Evolutionary conservation across 2,329 filamentous ascomycete genomes (phyloP).

Genomic region (Lachnellula subtilissima): DNA sequence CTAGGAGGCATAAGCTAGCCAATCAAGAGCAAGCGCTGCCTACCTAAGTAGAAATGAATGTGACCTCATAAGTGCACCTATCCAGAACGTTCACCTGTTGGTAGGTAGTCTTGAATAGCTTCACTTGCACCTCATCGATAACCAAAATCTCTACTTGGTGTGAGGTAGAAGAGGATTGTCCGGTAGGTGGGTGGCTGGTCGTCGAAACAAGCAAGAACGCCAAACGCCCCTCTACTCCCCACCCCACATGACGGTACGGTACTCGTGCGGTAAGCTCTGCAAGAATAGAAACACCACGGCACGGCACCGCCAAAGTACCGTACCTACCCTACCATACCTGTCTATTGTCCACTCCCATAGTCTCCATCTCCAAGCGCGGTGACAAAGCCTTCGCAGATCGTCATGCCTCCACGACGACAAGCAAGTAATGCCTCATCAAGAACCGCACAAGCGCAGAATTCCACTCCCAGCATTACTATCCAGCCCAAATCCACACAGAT

Average conservation of each 20-base stretch:
- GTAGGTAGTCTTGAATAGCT: background rate
- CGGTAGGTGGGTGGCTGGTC: background rate
- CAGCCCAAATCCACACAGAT: slow-evolving; percentile 52
- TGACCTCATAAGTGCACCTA: background rate
- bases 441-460: slow-evolving; percentile 9
- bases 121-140: background rate
- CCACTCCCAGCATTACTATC: slow-evolving; percentile 8
- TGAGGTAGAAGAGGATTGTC: no score
- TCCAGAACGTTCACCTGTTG: background rate
- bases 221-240: background rate
- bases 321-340: background rate
- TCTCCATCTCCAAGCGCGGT: background rate
- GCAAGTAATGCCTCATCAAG: slow-evolving; percentile 23
- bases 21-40: no score
- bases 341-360: background rate
- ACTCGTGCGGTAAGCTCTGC: background rate
- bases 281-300: background rate
- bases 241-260: background rate
- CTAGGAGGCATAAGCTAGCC: no score
- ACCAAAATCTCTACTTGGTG: background rate
- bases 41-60: background rate
- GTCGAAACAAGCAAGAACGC: background rate
- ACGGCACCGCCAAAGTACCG: background rate
- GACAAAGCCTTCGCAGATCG: background rate
- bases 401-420: slow-evolving; percentile 18